Base-by-base conservation (phyloP, 1,139 yeast species). In the Meyerozyma guilliermondii region DNA sequence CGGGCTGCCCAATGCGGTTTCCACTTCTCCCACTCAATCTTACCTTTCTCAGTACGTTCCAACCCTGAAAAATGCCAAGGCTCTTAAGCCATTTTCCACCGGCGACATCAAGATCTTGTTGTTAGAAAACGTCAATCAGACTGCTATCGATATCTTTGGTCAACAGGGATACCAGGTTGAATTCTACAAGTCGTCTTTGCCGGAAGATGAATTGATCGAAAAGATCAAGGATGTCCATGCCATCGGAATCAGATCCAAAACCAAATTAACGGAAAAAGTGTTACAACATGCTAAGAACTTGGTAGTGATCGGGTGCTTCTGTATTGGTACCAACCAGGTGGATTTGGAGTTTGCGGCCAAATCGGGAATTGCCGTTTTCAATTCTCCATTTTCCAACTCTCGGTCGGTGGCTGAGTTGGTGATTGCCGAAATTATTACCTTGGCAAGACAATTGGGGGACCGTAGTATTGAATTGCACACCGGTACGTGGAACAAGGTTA, bases 261-360 rank as follows among this genome's bases (percentile, higher is more conserved):
- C 98, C 44, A 86, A 83, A 65, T 76, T 92, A 59, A 87, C 92
- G 33, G 84, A 80, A 54, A 82, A 80, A 48, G 80, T 92, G 31
- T 75, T 92, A 56, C 76, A 80, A 51, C 87, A 86, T 54, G 98
- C 98, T 43, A 84, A 83, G 63, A 87, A 92, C 70, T 76, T 92
- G 66, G 88, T 87, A 28, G 91, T 81, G 37, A 75, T 94, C 66
- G 99, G 99, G 45, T 92, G 99, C 73, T 92, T 92, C 85, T 92
- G 99, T 76, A 92, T 92, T 58, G 99, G 99, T 59, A 94, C 98
- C 46, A 92, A 92, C 71, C 99, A 92, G 72, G 99, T 92, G 45
- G 94, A 92, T 63, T 77, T 92, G 53, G 87, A 86, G 52, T 86
- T 65, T 56, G 99, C 99, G 46, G 97, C 98, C 50, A 80, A 83